Evolutionary conservation across 495 filamentous ascomycete species (phyloP), one percentile per base, ranked within the genome.

Genomic region (Astrothelium macrocarpum): DNA sequence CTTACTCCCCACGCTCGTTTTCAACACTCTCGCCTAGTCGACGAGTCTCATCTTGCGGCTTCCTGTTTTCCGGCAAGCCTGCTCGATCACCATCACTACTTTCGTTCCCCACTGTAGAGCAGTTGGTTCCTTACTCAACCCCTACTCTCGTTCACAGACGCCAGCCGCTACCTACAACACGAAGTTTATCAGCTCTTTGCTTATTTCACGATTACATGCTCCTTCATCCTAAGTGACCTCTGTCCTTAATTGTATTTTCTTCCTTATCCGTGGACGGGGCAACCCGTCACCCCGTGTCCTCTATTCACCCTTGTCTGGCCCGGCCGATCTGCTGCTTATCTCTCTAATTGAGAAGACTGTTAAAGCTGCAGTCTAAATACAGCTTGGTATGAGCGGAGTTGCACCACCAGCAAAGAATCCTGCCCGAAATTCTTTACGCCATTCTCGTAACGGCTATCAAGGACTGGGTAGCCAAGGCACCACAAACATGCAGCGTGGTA

Each of bases 401-500:
- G 49, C 49, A 2, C 25, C 20, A 56, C 25, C 49, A 9, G 49
- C 49, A 56, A 28, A 28, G n/a, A 56, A 56, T 56, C 49, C 49
- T 29, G 16, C 20, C 20, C 12, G 49, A 26, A 56, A 56, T 29
- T 56, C 49, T 16, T 5, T 29, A 26, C 49, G 49, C 49, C 49
- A 56, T 20, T 56, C 49, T 28, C 49, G 49, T 10, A 12, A 56
- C 5, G 49, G 49, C 49, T 56, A 56, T 25, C 49, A 28, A 56
- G 49, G 49, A 2, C 49, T 56, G 26, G 49, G 49, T 26, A 56
- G 49, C 25, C 49, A 56, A 56, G 49, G 49, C 7, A 56, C 49
- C 49, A 56, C 26, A n/a, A 56, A 56, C 11, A 56, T 56, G 49
- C 49, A 56, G 25, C 49, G 49, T 20, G 49, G 20, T 20, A 56